These are phyloP conservation scores for Rhodotorula sphaerocarpa DNA, from an alignment of 768 basidiomycete genomes.

Conservation along the genomic window DNA sequence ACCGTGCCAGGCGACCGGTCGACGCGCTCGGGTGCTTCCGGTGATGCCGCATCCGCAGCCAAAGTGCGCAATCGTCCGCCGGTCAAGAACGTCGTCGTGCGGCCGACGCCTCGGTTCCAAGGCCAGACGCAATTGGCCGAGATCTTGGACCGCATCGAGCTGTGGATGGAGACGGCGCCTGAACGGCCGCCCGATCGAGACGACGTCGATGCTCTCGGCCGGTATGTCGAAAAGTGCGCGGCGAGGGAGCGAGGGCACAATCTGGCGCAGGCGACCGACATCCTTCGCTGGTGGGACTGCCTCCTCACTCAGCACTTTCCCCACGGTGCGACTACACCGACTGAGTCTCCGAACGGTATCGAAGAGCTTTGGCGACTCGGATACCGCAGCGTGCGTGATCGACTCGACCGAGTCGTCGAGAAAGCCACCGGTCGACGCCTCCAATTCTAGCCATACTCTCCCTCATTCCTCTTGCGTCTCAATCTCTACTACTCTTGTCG, in stretches of 20 bases:
- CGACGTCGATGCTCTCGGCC: conserved; percentile 68
- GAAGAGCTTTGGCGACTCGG: conserved; percentile 25
- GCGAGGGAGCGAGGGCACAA: conserved; percentile 55
- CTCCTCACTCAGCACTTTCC: conserved; percentile 45
- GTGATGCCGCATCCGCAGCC: background rate
- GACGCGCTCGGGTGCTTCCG: background rate
- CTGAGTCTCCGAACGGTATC: background rate
- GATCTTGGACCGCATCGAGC: conserved; percentile 61
- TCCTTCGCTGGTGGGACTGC: conserved; percentile 75
- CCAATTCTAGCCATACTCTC: background rate
- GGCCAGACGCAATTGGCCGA: conserved; percentile 62
- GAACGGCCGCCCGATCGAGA: conserved; percentile 59
- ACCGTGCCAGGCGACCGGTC: background rate
- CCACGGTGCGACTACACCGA: background rate
- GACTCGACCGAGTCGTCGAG: conserved; percentile 14
- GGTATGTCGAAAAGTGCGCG: conserved; percentile 62
- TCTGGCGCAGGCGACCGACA: conserved; percentile 60
- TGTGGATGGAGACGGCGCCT: conserved; percentile 64
- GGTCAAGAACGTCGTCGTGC: conserved; percentile 55
- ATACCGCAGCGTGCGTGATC: background rate
- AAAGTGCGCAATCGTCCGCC: conserved; percentile 41
- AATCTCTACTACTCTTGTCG: too few relatives aligned
- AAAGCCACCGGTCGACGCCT: conserved; percentile 13
- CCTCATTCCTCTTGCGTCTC: background rate
- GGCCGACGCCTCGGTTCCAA: conserved; percentile 48